These are phyloP conservation scores for Suillus lakei DNA, from an alignment of 768 basidiomycete species.

Conservation along the genomic window DNA sequence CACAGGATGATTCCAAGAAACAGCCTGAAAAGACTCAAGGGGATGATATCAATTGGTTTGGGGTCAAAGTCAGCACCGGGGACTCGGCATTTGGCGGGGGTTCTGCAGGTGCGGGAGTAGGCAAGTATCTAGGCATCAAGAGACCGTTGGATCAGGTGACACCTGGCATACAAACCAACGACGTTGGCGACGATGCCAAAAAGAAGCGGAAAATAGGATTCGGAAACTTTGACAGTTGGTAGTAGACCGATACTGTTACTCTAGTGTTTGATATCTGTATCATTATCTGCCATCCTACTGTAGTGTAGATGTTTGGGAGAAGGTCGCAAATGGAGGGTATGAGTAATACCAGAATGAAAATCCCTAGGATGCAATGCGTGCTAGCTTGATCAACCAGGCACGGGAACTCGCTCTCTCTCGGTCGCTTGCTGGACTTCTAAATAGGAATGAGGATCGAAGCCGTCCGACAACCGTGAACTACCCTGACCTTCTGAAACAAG, in stretches of 20 bases:
- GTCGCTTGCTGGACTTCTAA: conserved; percentile 10
- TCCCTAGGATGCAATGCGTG: background rate
- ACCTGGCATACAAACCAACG: conserved; percentile 12
- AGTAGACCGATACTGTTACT: conserved; percentile 6
- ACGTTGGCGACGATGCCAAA: conserved; percentile 53
- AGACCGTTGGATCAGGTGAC: conserved; percentile 40
- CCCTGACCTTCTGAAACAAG: conserved; percentile 36
- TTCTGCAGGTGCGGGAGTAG: conserved; percentile 55
- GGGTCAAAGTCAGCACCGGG: conserved; percentile 72
- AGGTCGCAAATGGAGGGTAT: background rate
- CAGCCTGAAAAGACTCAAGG: conserved; percentile 57
- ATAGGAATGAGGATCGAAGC: conserved; percentile 9
- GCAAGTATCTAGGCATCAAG: conserved; percentile 76
- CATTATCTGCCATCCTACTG: conserved; percentile 1
- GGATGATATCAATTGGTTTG: conserved; percentile 88
- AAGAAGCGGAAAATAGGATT: conserved; percentile 89
- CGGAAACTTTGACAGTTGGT: conserved; percentile 91
- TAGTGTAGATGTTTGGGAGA: background rate
- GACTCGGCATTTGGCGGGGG: conserved; percentile 38
- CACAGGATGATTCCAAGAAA: conserved; percentile 34
- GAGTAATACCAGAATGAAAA: background rate
- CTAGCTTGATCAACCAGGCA: conserved; percentile 25
- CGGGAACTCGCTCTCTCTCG: conserved; percentile 19
- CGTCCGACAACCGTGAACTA: conserved; percentile 18
- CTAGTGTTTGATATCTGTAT: background rate